These are phyloP conservation scores for Tricharina praecox DNA, from an alignment of 495 filamentous ascomycete genomes.

Conservation along the genomic window DNA sequence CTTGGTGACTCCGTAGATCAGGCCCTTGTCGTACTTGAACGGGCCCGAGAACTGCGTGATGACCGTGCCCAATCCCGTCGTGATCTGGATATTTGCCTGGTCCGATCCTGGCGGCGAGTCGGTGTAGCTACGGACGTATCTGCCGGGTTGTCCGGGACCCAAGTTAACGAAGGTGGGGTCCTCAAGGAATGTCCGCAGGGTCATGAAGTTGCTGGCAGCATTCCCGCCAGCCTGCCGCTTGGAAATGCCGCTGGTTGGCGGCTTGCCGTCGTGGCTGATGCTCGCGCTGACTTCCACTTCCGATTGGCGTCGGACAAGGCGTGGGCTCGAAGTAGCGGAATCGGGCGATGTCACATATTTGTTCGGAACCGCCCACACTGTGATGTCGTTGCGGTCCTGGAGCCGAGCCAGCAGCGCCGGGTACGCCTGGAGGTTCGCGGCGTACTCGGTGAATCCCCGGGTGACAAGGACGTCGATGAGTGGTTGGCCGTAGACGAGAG, in stretches of 20 bases:
- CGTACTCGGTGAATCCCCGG: neutral
- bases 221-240: neutral
- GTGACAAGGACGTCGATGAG: neutral
- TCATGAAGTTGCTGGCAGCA: constrained; percentile 1
- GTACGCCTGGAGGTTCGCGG: neutral
- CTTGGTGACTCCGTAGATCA: neutral
- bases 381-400: neutral
- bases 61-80: neutral
- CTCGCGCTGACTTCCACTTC: neutral
- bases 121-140: neutral
- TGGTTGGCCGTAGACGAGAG: neutral
- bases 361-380: neutral
- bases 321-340: too few species aligned
- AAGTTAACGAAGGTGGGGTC: neutral
- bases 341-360: too few species aligned
- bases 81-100: neutral
- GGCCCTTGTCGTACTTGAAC: neutral
- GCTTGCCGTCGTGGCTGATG: neutral
- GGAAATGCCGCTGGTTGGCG: neutral
- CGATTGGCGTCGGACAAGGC: neutral
- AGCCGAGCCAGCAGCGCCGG: neutral
- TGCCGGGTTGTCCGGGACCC: neutral
- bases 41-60: neutral
- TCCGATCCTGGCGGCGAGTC: neutral
- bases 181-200: neutral